Evolutionary conservation across 495 filamentous ascomycete genomes (phyloP).

Genomic region (Polyplosphaeria fusca): DNA sequence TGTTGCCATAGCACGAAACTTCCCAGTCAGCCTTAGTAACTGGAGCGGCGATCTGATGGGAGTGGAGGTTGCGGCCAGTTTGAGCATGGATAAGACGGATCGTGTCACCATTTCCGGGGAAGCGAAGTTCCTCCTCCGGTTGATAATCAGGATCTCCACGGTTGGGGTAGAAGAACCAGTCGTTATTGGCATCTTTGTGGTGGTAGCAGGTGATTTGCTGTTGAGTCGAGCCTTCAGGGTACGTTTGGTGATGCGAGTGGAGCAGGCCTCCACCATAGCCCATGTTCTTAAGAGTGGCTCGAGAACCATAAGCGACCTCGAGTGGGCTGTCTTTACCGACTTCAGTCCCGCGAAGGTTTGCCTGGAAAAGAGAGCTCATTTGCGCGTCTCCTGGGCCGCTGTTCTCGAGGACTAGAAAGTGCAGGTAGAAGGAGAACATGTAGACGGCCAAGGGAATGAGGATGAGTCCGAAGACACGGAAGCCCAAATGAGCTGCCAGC

Average conservation of each 20-base stretch:
- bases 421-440: constrained; percentile 88
- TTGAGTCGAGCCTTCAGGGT: constrained; percentile 87
- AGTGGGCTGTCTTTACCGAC: constrained; percentile 91
- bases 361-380: constrained; percentile 99
- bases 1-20: constrained; percentile 93
- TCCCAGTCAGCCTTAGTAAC: constrained; percentile 85
- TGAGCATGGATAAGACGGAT: constrained; percentile 92
- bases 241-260: constrained; percentile 95
- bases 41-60: constrained; percentile 82
- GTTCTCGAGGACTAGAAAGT: constrained; percentile 90
- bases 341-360: constrained; percentile 88
- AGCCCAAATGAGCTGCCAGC: constrained; percentile 71
- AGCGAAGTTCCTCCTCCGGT: constrained; percentile 62
- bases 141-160: constrained; percentile 71
- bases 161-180: constrained; percentile 98
- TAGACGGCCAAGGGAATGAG: constrained; percentile 83
- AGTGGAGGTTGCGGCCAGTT: constrained; percentile 95
- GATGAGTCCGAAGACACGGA: constrained; percentile 84
- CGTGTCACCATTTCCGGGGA: constrained; percentile 70
- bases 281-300: constrained; percentile 97
- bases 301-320: constrained; percentile 83
- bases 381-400: constrained; percentile 95
- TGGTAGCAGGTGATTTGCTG: constrained; percentile 99
- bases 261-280: constrained; percentile 97
- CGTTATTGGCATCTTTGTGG: constrained; percentile 99